A percentile compares a stretch with the other conserved stretches of the same genome.
Conservation (phyloP, 441 rosid species). For the Codiaeum variegatum region DNA sequence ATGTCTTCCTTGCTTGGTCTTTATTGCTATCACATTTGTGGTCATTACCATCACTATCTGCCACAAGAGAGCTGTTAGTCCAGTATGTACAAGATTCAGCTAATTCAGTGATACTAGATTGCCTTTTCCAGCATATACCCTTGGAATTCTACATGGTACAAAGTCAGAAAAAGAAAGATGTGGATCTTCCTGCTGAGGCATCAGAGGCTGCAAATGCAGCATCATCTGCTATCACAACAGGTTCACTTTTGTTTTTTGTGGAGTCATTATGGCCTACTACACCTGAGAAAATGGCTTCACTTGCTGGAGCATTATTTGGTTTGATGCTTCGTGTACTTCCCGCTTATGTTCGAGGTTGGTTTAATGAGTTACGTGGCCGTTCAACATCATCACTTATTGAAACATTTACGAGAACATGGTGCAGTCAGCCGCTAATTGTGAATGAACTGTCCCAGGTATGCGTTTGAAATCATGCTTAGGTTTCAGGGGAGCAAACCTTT, state of each 20-base stretch:
- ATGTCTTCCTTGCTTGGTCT: constrained; percentile 81
- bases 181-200: constrained; percentile 49
- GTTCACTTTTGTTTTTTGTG: constrained; percentile 55
- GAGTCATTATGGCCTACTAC: constrained; percentile 86
- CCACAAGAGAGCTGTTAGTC: constrained; percentile 67
- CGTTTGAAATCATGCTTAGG: constrained; percentile 8
- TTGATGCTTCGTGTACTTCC: constrained; percentile 85
- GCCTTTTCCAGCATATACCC: constrained; percentile 93
- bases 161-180: constrained; percentile 69
- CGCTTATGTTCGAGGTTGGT: constrained; percentile 94
- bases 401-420: constrained; percentile 85
- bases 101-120: constrained; percentile 61
- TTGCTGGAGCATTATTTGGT: constrained; percentile 89
- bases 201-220: constrained; percentile 73
- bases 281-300: constrained; percentile 57
- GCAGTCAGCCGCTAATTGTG: constrained; percentile 80
- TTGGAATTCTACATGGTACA: constrained; percentile 51
- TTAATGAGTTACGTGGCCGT: constrained; percentile 80
- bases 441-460: constrained; percentile 89
- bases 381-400: constrained; percentile 61
- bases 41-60: constrained; percentile 61
- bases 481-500: neutral
- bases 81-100: constrained; percentile 76
- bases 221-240: constrained; percentile 56
- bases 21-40: constrained; percentile 70